These are phyloP conservation scores for Petunia hybrid DNA, from an alignment of 305 asterid genomes.

Conservation along the genomic window DNA sequence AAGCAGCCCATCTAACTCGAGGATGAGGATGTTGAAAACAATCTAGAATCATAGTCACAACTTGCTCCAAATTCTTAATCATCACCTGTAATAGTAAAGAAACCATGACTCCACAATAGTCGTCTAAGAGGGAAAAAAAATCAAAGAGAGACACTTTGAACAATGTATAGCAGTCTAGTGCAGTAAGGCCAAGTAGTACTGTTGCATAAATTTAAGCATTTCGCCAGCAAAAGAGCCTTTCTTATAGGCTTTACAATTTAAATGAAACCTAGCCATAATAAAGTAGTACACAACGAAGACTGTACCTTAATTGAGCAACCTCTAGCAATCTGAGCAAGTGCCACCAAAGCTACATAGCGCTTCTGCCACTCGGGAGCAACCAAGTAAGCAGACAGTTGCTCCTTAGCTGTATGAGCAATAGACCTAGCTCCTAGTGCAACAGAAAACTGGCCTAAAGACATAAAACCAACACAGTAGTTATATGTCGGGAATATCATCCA, in stretches of 20 bases:
- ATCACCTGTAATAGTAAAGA: background rate
- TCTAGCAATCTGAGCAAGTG: conserved; percentile 34
- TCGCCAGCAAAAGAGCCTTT: too few relatives aligned
- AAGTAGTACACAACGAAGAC: background rate
- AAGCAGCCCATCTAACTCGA: conserved; percentile 40
- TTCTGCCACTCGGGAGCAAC: conserved; percentile 41
- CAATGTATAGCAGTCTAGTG: too few relatives aligned
- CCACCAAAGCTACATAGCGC: conserved; percentile 37
- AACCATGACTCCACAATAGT: background rate
- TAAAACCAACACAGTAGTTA: conserved; percentile 35
- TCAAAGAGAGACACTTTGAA: too few relatives aligned
- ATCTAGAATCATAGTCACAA: conserved; percentile 35
- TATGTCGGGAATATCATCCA: conserved; percentile 35
- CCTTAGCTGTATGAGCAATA: conserved; percentile 36
- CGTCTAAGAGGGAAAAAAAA: too few relatives aligned
- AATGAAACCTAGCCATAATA: too few relatives aligned
- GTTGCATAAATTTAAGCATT: too few relatives aligned
- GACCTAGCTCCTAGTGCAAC: conserved; percentile 37
- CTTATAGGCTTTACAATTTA: too few relatives aligned
- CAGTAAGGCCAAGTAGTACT: too few relatives aligned
- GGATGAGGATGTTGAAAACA: conserved; percentile 38
- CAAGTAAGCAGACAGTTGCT: conserved; percentile 35
- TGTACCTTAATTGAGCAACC: conserved; percentile 35
- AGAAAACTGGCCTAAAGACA: conserved; percentile 35
- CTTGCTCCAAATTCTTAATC: conserved; percentile 34